These are phyloP conservation scores for Saturnispora ahearnii DNA, from an alignment of 805 yeast species.

Conservation along the genomic window DNA sequence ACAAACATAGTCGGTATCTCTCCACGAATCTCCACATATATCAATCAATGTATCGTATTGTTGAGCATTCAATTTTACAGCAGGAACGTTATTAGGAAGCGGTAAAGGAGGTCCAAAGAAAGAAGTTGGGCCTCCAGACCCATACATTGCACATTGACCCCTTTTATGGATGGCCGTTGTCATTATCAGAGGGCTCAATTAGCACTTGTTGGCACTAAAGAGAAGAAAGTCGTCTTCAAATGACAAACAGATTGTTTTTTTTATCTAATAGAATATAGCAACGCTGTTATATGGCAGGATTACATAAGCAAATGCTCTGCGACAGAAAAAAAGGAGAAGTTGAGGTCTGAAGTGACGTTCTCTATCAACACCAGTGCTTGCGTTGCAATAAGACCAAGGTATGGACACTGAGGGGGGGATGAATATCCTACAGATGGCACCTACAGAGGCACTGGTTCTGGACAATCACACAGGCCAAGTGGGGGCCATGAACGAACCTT, in stretches of 20 bases:
- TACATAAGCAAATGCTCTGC: background rate
- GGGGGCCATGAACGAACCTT: background rate
- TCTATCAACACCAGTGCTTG: no score
- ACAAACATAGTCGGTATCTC: slow-evolving; percentile 43
- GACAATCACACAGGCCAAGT: background rate
- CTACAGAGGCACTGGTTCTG: background rate
- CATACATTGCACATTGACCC: slow-evolving; percentile 50
- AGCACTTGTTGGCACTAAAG: no score
- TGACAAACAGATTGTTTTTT: no score
- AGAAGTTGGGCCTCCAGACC: slow-evolving; percentile 65
- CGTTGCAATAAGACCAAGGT: background rate
- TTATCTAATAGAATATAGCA: no score
- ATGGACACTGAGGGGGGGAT: background rate
- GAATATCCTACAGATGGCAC: background rate
- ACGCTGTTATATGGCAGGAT: background rate
- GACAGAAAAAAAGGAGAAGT: background rate
- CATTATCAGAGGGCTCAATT: background rate
- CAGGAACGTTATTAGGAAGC: slow-evolving; percentile 50
- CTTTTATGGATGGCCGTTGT: slow-evolving; percentile 23
- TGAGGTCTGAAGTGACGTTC: background rate
- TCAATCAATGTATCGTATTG: slow-evolving; percentile 38
- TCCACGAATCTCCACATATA: slow-evolving; percentile 71
- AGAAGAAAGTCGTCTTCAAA: no score
- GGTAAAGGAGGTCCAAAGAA: slow-evolving; percentile 76
- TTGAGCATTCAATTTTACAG: slow-evolving; percentile 38